A percentile compares a stretch with the other conserved stretches of the same genome.
phyloP scores from a whole-genome alignment of 202 grass and related monocot genomes.

The Cymbopogon flexuosus region DNA sequence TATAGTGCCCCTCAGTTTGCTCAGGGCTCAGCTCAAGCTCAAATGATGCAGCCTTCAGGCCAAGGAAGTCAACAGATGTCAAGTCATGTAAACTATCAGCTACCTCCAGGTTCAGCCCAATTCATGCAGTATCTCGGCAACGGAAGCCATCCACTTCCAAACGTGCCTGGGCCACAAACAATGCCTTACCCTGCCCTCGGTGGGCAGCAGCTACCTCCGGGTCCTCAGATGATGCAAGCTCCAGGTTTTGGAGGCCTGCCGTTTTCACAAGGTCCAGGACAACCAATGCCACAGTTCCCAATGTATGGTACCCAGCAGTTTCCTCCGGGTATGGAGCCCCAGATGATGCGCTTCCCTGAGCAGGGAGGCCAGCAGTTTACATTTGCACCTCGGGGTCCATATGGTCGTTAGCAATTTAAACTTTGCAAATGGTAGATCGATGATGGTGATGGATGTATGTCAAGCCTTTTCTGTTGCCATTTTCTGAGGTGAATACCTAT shows the following conservation, averaged over 20 bases:
- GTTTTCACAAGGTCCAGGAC: slow-evolving; percentile 32
- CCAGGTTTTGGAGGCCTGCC: slow-evolving; percentile 27
- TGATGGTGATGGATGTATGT: not conserved
- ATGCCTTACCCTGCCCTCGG: slow-evolving; percentile 43
- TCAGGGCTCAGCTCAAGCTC: slow-evolving; percentile 21
- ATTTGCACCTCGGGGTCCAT: slow-evolving; percentile 35
- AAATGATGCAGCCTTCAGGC: slow-evolving; percentile 29
- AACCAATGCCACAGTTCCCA: slow-evolving; percentile 32
- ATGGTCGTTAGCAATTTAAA: slow-evolving; percentile 10
- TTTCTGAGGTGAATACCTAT: not conserved
- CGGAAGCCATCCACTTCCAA: not conserved
- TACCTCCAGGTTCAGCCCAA: slow-evolving; percentile 38
- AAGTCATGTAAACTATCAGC: slow-evolving; percentile 35
- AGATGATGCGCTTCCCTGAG: slow-evolving; percentile 46
- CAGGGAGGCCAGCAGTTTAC: slow-evolving; percentile 48
- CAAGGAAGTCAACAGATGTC: slow-evolving; percentile 48
- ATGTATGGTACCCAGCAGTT: slow-evolving; percentile 42
- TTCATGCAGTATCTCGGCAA: slow-evolving; percentile 44
- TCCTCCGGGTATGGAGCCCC: slow-evolving; percentile 39
- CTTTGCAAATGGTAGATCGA: not conserved
- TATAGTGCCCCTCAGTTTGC: slow-evolving; percentile 34
- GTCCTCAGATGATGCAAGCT: slow-evolving; percentile 34
- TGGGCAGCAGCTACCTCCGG: slow-evolving; percentile 42
- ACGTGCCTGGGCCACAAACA: slow-evolving; percentile 26
- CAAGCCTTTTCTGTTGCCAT: not conserved